phyloP scores from a whole-genome alignment of 352 stramenopile species.

The Globisporangium carolinianum region DNA sequence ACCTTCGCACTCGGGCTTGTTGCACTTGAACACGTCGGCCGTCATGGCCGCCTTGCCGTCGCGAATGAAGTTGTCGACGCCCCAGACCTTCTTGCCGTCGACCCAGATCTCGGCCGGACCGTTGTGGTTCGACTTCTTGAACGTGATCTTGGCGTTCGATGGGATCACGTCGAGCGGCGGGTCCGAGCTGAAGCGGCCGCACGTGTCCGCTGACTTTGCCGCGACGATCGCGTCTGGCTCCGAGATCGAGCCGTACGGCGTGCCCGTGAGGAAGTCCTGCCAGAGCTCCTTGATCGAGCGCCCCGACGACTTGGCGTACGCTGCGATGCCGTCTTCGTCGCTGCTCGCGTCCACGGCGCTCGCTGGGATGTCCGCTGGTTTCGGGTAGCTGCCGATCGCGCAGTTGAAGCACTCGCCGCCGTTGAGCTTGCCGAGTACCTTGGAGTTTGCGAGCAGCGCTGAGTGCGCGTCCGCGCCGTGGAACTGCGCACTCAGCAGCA shows the following conservation, averaged over 20 bases:
- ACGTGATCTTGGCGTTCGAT: slow-evolving; percentile 13
- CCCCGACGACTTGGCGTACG: slow-evolving; percentile 16
- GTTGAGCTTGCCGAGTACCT: slow-evolving; percentile 21
- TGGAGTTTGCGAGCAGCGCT: slow-evolving; percentile 12
- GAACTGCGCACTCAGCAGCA: slow-evolving; percentile 1
- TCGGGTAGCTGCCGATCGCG: slow-evolving; percentile 15
- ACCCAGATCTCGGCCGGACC: slow-evolving; percentile 18
- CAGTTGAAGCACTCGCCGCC: slow-evolving; percentile 20
- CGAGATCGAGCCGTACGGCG: slow-evolving; percentile 10
- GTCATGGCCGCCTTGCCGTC: slow-evolving; percentile 12
- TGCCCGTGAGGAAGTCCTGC: slow-evolving; percentile 13
- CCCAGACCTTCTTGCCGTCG: slow-evolving; percentile 15
- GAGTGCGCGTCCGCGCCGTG: slow-evolving; percentile 4
- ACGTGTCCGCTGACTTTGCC: slow-evolving; percentile 7
- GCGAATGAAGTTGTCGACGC: slow-evolving; percentile 15
- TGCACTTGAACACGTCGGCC: slow-evolving; percentile 13
- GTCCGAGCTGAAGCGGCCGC: slow-evolving; percentile 13
- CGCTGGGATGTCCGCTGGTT: slow-evolving; percentile 12
- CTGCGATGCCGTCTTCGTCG: slow-evolving; percentile 11
- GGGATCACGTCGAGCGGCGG: slow-evolving; percentile 12
- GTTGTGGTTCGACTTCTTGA: slow-evolving; percentile 24
- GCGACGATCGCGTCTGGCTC: slow-evolving; percentile 11
- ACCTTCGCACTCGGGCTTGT: slow-evolving; percentile 15
- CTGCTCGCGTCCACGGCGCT: slow-evolving; percentile 12
- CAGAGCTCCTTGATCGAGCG: slow-evolving; percentile 14